Conservation (phyloP, 257 asterid genomes). For the Solanum tarapatanum region DNA sequence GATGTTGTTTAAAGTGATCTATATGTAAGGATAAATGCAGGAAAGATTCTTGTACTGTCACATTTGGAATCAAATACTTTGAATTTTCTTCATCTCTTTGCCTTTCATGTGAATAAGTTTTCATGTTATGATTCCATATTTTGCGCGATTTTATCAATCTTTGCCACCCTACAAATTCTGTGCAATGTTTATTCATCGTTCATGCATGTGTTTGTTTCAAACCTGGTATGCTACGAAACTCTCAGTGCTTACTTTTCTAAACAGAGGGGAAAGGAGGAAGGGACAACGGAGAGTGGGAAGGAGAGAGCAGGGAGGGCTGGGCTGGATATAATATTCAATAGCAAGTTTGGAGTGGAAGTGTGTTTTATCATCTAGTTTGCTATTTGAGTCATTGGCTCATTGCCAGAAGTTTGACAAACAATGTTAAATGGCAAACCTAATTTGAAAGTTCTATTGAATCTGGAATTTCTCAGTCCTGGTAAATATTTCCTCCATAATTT, state of each 20-base stretch:
- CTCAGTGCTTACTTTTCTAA: background rate
- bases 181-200: background rate
- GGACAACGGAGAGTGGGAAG: background rate
- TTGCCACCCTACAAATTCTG: background rate
- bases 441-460: background rate
- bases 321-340: background rate
- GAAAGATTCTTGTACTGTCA: background rate
- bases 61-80: background rate
- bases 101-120: background rate
- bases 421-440: background rate
- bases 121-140: background rate
- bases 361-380: background rate
- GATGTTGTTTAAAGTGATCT: background rate
- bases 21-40: background rate
- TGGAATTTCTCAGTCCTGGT: background rate
- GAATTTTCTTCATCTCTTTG: background rate
- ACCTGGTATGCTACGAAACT: background rate
- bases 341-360: background rate
- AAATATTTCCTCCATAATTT: background rate
- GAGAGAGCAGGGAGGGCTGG: background rate
- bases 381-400: background rate
- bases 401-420: background rate
- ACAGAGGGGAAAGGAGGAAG: background rate
- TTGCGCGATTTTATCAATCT: background rate
- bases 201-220: background rate